These are phyloP conservation scores for Aspergillus ruber DNA, from an alignment of 2,329 filamentous ascomycete species.

Conservation along the genomic window DNA sequence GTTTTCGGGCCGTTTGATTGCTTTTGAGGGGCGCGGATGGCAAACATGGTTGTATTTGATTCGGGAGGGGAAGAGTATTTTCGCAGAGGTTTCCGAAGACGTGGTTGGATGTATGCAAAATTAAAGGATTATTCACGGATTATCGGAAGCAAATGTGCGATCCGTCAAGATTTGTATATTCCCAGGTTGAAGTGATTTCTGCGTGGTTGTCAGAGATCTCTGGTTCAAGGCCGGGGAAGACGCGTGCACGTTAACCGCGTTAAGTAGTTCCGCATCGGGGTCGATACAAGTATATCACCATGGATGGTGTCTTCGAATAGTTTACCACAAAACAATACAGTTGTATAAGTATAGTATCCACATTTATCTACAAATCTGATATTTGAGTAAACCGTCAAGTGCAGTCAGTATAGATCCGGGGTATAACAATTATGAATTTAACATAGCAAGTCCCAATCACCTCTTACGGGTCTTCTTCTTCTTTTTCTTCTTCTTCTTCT, in stretches of 20 bases:
- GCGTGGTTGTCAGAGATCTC: background rate
- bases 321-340: too few species aligned
- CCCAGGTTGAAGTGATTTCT: background rate
- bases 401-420: conserved; percentile 5
- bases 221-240: conserved; percentile 1
- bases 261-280: conserved; percentile 15
- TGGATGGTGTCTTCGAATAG: too few species aligned
- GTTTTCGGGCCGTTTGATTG: conserved; percentile 12
- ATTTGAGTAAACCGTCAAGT: conserved; percentile 4
- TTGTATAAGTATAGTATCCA: background rate
- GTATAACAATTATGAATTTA: conserved; percentile 6
- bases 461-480: conserved; percentile 42
- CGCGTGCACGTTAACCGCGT: conserved; percentile 27
- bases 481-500: conserved; percentile 45
- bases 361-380: background rate
- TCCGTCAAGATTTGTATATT: background rate
- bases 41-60: conserved; percentile 22
- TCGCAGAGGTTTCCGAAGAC: background rate
- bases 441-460: conserved; percentile 16
- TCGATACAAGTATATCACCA: too few species aligned
- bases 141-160: too few species aligned
- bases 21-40: conserved; percentile 26
- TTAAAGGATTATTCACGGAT: background rate
- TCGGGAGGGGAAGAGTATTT: background rate
- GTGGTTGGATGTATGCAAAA: background rate